Base-by-base conservation (phyloP, 2,329 filamentous ascomycete species). In the Cordyceps cicadae region DNA sequence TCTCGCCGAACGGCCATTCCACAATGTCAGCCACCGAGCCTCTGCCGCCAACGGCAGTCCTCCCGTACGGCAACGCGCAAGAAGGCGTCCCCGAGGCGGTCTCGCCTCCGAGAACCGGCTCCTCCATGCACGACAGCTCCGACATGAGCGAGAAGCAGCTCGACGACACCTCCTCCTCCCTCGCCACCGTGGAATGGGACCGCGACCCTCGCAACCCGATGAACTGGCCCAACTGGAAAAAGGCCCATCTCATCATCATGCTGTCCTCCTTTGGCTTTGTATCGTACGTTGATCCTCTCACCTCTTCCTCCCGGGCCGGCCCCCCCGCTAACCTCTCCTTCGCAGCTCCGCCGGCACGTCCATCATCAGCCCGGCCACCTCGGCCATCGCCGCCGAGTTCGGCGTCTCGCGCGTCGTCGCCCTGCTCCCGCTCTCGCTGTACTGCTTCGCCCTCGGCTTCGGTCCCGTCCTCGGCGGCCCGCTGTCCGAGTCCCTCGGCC, bases 401-500 rank as follows among this genome's bases (percentile, higher is more conserved):
- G 64, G 75, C 50, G 76, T 86, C 14, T 77, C 76, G 15, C 75
- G 76, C 54, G 85, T 82, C 1, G 75, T 78, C 8, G 81, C 85
- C 0, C 73, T 88, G n/a, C 71, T 87, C 0, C 81, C 81, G 0
- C 69, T 88, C 0, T 80, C 85, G 0, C 69, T 86, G 6, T 88
- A 85, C 68, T 79, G 84, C 6, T 70, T 87, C 11, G 85, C 84
- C 0, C 75, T 88, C 0, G 82, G 75, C 3, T 73, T 86, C 17
- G 85, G 85, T 0, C 85, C 86, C 7, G 71, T 87, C 54, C 63
- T 85, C 15, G 81, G 81, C 11, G 83, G 84, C 0, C 85, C 84
- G 0, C 66, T 86, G 0, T 84, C 80, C 54, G 86, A 88, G 67
- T 79, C 76, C 0, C 71, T 81, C 39, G 85, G 86, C 2, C 75